These are phyloP conservation scores for Neopestalotiopsis clavispora DNA, from an alignment of 2,329 filamentous ascomycete genomes.

Conservation along the genomic window DNA sequence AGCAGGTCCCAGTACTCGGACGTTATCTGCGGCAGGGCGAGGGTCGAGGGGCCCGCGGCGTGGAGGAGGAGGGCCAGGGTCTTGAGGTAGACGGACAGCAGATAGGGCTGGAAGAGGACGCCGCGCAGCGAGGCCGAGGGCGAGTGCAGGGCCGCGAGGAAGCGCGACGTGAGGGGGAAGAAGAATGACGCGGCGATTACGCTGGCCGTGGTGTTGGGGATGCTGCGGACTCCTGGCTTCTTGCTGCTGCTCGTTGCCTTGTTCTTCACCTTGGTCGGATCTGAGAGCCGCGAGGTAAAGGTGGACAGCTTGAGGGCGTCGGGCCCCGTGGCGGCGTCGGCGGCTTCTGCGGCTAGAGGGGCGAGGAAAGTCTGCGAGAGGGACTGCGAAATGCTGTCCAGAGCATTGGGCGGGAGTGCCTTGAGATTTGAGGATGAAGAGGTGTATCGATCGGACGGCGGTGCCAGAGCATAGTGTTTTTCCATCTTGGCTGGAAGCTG, in stretches of 20 bases:
- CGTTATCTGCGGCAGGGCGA: conserved; percentile 80
- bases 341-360: conserved; percentile 81
- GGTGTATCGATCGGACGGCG: conserved; percentile 27
- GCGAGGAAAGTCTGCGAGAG: conserved; percentile 77
- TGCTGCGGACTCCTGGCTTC: conserved; percentile 54
- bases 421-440: conserved; percentile 47
- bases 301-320: conserved; percentile 86
- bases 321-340: conserved; percentile 79
- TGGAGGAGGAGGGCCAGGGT: conserved; percentile 85
- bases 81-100: conserved; percentile 82
- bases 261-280: conserved; percentile 44
- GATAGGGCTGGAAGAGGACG: conserved; percentile 73
- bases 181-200: conserved; percentile 81
- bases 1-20: conserved; percentile 85
- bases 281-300: conserved; percentile 79
- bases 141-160: conserved; percentile 66
- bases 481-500: conserved; percentile 76
- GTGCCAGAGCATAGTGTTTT: conserved; percentile 63
- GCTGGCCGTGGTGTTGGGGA: conserved; percentile 78
- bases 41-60: conserved; percentile 79
- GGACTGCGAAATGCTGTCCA: conserved; percentile 70
- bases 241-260: conserved; percentile 35
- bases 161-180: conserved; percentile 82
- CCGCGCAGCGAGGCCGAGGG: conserved; percentile 49
- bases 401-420: conserved; percentile 58